Conservation (phyloP, 2,329 filamentous ascomycete species). For the Didymella arachidicola region DNA sequence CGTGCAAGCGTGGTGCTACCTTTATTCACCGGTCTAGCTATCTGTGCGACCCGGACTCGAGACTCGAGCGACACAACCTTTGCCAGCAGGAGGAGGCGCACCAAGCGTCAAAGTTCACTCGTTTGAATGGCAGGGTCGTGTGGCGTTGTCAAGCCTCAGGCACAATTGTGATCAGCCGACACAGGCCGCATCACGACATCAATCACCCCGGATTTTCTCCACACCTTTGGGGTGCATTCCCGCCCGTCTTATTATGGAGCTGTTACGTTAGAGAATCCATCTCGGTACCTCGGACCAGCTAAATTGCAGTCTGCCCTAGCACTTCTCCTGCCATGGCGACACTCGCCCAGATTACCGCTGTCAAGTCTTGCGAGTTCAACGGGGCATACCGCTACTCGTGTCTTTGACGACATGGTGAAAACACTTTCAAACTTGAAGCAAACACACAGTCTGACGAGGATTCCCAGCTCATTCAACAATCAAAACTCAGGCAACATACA, state of each 20-base stretch:
- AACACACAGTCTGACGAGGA: neutral
- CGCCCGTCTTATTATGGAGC: conserved; percentile 23
- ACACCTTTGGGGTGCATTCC: conserved; percentile 17
- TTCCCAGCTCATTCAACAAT: neutral
- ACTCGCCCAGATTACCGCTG: conserved; percentile 1
- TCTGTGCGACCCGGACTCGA: conserved; percentile 4
- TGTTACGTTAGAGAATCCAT: conserved; percentile 21
- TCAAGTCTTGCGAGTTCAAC: neutral
- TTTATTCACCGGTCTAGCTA: conserved; percentile 2
- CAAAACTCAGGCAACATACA: neutral
- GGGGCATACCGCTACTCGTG: neutral
- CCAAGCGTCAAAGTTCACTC: neutral
- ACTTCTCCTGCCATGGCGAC: conserved; percentile 1
- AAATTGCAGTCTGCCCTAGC: neutral
- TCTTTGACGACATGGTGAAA: conserved; percentile 12
- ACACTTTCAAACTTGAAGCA: neutral
- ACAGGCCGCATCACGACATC: conserved; percentile 12
- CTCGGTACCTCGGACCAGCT: neutral
- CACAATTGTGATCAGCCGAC: conserved; percentile 4
- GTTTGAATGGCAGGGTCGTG: neutral
- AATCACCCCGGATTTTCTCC: conserved; percentile 17
- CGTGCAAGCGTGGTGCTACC: conserved; percentile 6
- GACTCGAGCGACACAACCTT: neutral
- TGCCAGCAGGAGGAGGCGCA: conserved; percentile 2
- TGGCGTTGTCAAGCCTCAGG: conserved; percentile 9